Conservation (phyloP, 352 stramenopile species). For the Pythium rishiriense region DNA sequence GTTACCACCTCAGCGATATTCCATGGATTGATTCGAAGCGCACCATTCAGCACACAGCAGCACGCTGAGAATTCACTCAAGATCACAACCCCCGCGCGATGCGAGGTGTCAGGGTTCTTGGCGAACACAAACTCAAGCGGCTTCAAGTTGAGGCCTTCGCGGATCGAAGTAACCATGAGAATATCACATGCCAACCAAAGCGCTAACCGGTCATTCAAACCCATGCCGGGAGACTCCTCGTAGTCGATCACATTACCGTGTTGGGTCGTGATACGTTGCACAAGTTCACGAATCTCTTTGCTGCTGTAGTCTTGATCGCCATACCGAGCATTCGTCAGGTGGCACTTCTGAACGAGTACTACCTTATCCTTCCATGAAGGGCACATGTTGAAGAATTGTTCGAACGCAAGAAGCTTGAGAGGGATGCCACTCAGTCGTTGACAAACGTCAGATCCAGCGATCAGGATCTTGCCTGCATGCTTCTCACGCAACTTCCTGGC, state of each 20-base stretch:
- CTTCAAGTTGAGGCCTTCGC: slow-evolving; percentile 97
- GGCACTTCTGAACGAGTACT: slow-evolving; percentile 93
- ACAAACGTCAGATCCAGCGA: slow-evolving; percentile 92
- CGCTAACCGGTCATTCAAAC: slow-evolving; percentile 89
- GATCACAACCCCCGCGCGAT: slow-evolving; percentile 93
- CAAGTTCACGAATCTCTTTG: slow-evolving; percentile 79
- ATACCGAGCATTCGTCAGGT: slow-evolving; percentile 85
- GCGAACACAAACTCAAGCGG: slow-evolving; percentile 95
- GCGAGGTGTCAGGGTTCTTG: slow-evolving; percentile 56
- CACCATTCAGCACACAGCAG: slow-evolving; percentile 95
- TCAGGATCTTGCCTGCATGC: slow-evolving; percentile 91
- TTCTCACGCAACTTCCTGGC: slow-evolving; percentile 84
- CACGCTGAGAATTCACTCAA: slow-evolving; percentile 97
- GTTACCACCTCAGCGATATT: slow-evolving; percentile 93
- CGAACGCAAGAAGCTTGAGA: slow-evolving; percentile 96
- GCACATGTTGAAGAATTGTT: slow-evolving; percentile 96
- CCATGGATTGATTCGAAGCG: slow-evolving; percentile 96
- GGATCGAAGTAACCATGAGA: slow-evolving; percentile 94
- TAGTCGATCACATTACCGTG: slow-evolving; percentile 86
- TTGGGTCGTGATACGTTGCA: slow-evolving; percentile 72
- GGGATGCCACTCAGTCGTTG: slow-evolving; percentile 93
- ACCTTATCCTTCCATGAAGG: slow-evolving; percentile 93
- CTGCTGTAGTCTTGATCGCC: slow-evolving; percentile 92
- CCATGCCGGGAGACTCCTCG: slow-evolving; percentile 84
- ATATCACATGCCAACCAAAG: slow-evolving; percentile 96